A percentile compares a stretch with the other conserved stretches of the same genome.
Evolutionary conservation across 208 protist species (phyloP).

Genomic region (Zelonia costaricensis): DNA sequence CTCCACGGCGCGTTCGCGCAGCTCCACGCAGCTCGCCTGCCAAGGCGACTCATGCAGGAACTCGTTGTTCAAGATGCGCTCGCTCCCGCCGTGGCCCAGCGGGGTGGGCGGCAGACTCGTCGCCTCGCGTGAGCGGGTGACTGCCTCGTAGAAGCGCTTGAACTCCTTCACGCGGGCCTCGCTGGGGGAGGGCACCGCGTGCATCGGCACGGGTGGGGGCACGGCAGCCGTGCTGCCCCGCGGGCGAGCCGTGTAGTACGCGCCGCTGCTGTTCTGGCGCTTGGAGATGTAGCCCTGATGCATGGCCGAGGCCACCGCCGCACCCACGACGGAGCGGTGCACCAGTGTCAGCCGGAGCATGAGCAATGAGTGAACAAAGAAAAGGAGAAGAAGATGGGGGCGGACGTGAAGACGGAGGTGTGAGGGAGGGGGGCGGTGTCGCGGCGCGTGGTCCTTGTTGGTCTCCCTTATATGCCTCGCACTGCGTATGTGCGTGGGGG

Average conservation of each 20-base stretch:
- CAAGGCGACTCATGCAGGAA: slow-evolving; percentile 31
- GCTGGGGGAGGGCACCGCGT: neutral
- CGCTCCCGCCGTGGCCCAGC: slow-evolving; percentile 30
- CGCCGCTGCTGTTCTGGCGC: slow-evolving; percentile 1
- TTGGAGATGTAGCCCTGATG: neutral
- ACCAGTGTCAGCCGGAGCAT: slow-evolving; percentile 18
- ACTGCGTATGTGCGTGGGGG: too few relatives aligned
- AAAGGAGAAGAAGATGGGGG: neutral
- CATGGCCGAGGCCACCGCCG: slow-evolving; percentile 8
- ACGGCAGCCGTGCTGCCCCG: neutral
- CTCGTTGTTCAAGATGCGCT: slow-evolving; percentile 39
- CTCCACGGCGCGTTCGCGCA: slow-evolving; percentile 26
- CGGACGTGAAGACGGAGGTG: neutral
- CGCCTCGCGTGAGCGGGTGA: slow-evolving; percentile 13
- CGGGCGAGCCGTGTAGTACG: slow-evolving; percentile 17
- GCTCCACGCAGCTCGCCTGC: slow-evolving; percentile 38
- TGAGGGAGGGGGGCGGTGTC: neutral
- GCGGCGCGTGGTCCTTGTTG: too few relatives aligned
- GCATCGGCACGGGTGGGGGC: neutral
- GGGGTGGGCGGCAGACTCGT: slow-evolving; percentile 20
- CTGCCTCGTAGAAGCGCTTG: slow-evolving; percentile 31
- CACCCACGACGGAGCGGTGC: slow-evolving; percentile 6
- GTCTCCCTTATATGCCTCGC: too few relatives aligned
- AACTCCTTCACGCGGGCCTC: slow-evolving; percentile 20
- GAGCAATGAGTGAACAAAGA: neutral